phyloP scores from a whole-genome alignment of 169 alveolate genomes.

The Neospora caninum region DNA sequence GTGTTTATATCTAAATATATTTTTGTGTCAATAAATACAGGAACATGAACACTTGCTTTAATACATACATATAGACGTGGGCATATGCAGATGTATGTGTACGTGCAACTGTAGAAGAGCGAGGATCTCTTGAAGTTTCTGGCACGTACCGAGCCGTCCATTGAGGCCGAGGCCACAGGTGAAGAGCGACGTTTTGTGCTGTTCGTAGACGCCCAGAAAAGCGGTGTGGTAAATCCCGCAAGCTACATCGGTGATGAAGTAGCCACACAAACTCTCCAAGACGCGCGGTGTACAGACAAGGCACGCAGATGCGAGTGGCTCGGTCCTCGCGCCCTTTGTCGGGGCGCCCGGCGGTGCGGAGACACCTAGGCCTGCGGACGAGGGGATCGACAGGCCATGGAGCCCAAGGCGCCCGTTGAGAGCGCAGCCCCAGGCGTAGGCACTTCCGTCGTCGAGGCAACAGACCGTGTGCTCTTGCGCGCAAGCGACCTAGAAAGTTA shows the following conservation, averaged over 20 bases:
- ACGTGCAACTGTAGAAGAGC: too few species aligned
- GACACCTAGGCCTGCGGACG: background rate
- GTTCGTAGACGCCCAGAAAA: constrained; percentile 36
- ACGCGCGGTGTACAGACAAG: constrained; percentile 65
- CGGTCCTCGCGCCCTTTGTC: background rate
- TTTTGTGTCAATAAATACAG: background rate
- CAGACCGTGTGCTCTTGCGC: constrained; percentile 78
- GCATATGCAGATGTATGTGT: background rate
- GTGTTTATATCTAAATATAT: too few species aligned
- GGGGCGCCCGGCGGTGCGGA: background rate
- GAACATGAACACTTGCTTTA: too few species aligned
- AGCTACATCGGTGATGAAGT: constrained; percentile 60
- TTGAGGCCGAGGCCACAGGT: constrained; percentile 55
- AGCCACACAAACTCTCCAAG: constrained; percentile 66
- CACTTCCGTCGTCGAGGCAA: constrained; percentile 74
- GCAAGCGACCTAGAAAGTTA: constrained; percentile 70
- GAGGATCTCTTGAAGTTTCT: too few species aligned
- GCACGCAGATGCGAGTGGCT: background rate
- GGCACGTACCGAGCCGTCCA: constrained; percentile 55
- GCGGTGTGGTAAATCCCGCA: constrained; percentile 76
- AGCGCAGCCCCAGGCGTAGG: constrained; percentile 89
- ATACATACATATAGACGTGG: too few species aligned
- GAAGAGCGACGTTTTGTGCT: constrained; percentile 5
- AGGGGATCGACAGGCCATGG: constrained; percentile 6
- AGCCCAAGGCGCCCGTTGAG: constrained; percentile 87